phyloP scores from a whole-genome alignment of 345 rosid genomes.

The Laguncularia racemosa region DNA sequence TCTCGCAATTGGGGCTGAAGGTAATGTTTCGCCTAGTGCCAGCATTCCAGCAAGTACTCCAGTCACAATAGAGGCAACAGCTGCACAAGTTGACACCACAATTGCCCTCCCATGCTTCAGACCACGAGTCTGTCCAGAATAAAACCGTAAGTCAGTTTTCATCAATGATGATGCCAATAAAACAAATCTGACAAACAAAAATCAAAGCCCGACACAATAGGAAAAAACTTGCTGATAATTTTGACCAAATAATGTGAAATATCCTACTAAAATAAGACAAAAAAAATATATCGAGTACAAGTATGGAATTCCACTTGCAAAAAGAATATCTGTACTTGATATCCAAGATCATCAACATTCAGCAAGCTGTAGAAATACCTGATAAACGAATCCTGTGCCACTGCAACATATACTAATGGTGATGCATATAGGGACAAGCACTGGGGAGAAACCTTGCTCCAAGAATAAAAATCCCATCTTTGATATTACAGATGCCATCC shows the following conservation, averaged over 20 bases:
- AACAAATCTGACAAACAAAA: not conserved
- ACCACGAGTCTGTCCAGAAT: slow-evolving; percentile 67
- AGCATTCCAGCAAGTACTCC: slow-evolving; percentile 98
- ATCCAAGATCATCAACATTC: not conserved
- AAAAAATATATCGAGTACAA: too few relatives aligned
- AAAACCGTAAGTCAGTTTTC: not conserved
- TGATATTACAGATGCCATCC: slow-evolving; percentile 95
- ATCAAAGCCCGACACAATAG: not conserved
- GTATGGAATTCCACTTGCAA: too few relatives aligned
- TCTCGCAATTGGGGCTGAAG: slow-evolving; percentile 72
- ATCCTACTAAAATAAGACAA: too few relatives aligned
- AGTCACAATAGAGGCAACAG: slow-evolving; percentile 89
- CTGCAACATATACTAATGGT: slow-evolving; percentile 80
- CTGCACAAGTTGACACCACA: slow-evolving; percentile 90
- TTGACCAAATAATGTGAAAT: too few relatives aligned
- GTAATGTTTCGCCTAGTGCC: slow-evolving; percentile 80
- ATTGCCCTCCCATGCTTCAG: slow-evolving; percentile 96
- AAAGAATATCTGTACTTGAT: too few relatives aligned
- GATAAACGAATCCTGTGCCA: slow-evolving; percentile 87
- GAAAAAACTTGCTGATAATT: too few relatives aligned
- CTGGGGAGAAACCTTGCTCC: slow-evolving; percentile 67
- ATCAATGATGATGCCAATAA: not conserved
- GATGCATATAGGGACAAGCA: slow-evolving; percentile 78
- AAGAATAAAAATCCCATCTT: slow-evolving; percentile 93
- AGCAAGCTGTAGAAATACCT: slow-evolving; percentile 34